These are phyloP conservation scores for Sclerotinia minor DNA, from an alignment of 2,329 filamentous ascomycete species.

Conservation along the genomic window DNA sequence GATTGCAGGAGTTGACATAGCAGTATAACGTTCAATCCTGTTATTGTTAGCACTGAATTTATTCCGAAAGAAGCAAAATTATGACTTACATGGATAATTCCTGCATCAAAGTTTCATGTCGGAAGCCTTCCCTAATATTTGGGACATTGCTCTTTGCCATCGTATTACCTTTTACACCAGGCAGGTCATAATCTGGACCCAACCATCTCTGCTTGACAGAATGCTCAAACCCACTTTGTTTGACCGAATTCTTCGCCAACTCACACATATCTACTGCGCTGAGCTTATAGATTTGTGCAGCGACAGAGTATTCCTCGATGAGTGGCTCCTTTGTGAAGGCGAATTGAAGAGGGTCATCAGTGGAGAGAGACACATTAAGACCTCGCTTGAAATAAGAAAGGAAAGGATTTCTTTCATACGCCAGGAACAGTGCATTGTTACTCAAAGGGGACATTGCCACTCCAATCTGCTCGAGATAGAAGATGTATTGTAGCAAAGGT, in stretches of 20 bases:
- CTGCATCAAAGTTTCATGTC: constrained; percentile 80
- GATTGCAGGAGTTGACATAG: constrained; percentile 28
- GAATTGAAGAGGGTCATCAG: constrained; percentile 95
- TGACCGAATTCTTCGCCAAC: constrained; percentile 91
- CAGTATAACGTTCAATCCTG: constrained; percentile 43
- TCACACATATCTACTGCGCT: constrained; percentile 98
- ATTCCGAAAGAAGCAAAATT: not conserved
- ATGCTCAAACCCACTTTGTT: constrained; percentile 90
- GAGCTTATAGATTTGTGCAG: constrained; percentile 97
- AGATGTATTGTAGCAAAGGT: constrained; percentile 91
- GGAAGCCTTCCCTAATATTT: constrained; percentile 85
- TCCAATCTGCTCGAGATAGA: constrained; percentile 96
- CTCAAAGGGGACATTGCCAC: constrained; percentile 99
- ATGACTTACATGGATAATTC: constrained; percentile 76
- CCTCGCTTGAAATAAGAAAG: constrained; percentile 93
- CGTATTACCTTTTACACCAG: constrained; percentile 81
- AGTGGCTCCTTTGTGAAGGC: constrained; percentile 97
- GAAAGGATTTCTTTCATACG: constrained; percentile 96
- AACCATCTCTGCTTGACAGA: constrained; percentile 90
- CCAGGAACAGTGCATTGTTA: constrained; percentile 95
- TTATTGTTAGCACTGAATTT: constrained; percentile 25
- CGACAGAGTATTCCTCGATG: constrained; percentile 97
- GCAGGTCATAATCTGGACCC: constrained; percentile 72
- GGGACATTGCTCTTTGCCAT: constrained; percentile 97
- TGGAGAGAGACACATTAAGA: constrained; percentile 92